phyloP scores from a whole-genome alignment of 805 yeast species.

The Metschnikowia noctiluminum region DNA sequence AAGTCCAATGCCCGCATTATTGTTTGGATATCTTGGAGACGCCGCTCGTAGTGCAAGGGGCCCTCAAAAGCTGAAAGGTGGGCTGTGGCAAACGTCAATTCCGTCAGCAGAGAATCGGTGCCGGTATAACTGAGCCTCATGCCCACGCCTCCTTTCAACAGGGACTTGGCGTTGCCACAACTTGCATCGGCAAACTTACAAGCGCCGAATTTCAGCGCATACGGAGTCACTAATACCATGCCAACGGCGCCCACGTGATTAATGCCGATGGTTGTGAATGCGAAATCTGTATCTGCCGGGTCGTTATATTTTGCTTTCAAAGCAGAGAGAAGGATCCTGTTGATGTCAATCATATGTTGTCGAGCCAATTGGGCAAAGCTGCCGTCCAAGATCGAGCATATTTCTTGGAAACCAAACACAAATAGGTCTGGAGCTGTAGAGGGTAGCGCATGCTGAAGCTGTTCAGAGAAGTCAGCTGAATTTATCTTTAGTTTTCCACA shows the following conservation, averaged over 20 bases:
- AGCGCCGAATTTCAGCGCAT: constrained; percentile 28
- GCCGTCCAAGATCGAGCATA: constrained; percentile 55
- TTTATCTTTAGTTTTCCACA: constrained; percentile 48
- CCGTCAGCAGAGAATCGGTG: constrained; percentile 18
- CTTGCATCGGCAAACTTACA: constrained; percentile 34
- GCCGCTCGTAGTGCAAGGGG: constrained; percentile 32
- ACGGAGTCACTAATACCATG: constrained; percentile 47
- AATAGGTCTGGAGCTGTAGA: constrained; percentile 42
- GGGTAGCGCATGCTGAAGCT: constrained; percentile 27
- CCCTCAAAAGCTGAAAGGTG: constrained; percentile 86
- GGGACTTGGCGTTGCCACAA: constrained; percentile 58
- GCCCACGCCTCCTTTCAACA: constrained; percentile 74
- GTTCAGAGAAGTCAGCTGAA: constrained; percentile 27
- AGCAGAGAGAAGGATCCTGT: constrained; percentile 31
- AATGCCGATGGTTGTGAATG: constrained; percentile 41
- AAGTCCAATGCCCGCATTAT: constrained; percentile 56
- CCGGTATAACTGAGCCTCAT: constrained; percentile 43
- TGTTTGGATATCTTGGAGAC: constrained; percentile 52
- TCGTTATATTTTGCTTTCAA: constrained; percentile 31
- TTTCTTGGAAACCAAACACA: constrained; percentile 67
- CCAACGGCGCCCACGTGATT: constrained; percentile 60
- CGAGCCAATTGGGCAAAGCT: constrained; percentile 39
- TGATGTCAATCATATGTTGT: constrained; percentile 32
- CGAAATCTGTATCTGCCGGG: constrained; percentile 16
- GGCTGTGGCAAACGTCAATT: constrained; percentile 60